phyloP scores from a whole-genome alignment of 495 filamentous ascomycete genomes.

The Oidiodendron maius region DNA sequence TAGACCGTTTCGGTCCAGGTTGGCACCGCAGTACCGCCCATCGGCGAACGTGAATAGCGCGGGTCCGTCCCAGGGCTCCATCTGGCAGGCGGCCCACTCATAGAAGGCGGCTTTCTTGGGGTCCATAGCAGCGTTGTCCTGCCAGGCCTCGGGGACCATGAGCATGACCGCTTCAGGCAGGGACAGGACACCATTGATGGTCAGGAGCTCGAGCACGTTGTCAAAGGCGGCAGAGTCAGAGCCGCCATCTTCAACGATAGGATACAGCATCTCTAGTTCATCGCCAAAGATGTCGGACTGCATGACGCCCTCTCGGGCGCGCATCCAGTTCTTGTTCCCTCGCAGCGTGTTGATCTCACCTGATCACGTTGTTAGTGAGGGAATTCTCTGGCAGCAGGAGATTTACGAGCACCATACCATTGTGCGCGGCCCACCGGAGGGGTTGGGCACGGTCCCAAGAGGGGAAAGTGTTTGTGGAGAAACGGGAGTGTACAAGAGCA shows the following conservation, averaged over 20 bases:
- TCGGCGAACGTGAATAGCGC: constrained; percentile 98
- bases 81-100: constrained; percentile 98
- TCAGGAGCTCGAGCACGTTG: constrained; percentile 92
- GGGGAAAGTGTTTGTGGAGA: constrained; percentile 98
- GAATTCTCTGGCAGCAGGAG: background rate
- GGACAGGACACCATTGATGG: constrained; percentile 95
- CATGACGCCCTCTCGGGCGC: constrained; percentile 93
- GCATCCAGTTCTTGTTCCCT: constrained; percentile 99
- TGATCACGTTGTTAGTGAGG: constrained; percentile 37
- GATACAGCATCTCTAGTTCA: constrained; percentile 86
- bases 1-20: constrained; percentile 96
- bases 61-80: constrained; percentile 99
- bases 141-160: constrained; percentile 98
- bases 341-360: constrained; percentile 93
- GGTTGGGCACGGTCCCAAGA: constrained; percentile 99
- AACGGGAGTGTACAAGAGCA: constrained; percentile 94
- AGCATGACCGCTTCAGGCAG: constrained; percentile 98
- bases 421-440: constrained; percentile 95
- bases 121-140: constrained; percentile 89
- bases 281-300: constrained; percentile 89
- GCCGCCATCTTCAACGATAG: constrained; percentile 94
- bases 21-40: constrained; percentile 95
- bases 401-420: constrained; percentile 52
- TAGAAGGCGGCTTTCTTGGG: constrained; percentile 97
- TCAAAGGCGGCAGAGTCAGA: constrained; percentile 98